Conservation (phyloP, 768 basidiomycete species). For the Trametes coccinea region DNA sequence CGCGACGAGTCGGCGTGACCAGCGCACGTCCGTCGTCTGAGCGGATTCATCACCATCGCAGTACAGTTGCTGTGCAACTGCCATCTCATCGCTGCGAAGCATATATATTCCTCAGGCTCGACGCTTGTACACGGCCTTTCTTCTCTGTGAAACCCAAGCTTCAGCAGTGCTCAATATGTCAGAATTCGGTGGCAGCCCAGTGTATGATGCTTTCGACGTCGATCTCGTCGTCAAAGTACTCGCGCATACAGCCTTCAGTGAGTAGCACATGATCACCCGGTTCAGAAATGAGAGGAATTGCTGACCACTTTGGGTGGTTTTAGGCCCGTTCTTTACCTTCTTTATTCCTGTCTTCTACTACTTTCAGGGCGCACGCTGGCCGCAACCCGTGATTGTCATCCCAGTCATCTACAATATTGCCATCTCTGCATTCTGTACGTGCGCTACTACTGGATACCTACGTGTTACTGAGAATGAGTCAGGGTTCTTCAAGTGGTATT, state of each 20-base stretch:
- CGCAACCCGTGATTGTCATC: conserved; percentile 51
- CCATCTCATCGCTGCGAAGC: not conserved
- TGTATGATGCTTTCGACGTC: conserved; percentile 73
- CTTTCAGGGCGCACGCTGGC: conserved; percentile 61
- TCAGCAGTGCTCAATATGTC: not conserved
- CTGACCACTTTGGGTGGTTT: not conserved
- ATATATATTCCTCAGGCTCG: not conserved
- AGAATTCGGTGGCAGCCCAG: conserved; percentile 32
- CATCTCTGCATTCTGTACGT: conserved; percentile 70
- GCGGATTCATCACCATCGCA: not conserved
- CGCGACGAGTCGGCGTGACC: too few species aligned
- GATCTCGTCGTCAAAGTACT: conserved; percentile 82
- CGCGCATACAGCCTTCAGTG: conserved; percentile 76
- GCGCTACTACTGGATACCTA: not conserved
- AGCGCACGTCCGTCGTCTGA: too few species aligned
- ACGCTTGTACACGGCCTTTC: not conserved
- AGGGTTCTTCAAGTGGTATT: conserved; percentile 75
- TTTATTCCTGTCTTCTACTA: conserved; percentile 78
- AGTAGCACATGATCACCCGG: conserved; percentile 29
- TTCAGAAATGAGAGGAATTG: not conserved
- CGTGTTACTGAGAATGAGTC: not conserved
- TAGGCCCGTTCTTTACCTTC: conserved; percentile 84
- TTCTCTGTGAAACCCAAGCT: not conserved
- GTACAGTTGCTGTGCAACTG: conserved; percentile 14
- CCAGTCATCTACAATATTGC: conserved; percentile 57